These are phyloP conservation scores for Croton laevigatus DNA, from an alignment of 441 rosid genomes.

Conservation along the genomic window DNA sequence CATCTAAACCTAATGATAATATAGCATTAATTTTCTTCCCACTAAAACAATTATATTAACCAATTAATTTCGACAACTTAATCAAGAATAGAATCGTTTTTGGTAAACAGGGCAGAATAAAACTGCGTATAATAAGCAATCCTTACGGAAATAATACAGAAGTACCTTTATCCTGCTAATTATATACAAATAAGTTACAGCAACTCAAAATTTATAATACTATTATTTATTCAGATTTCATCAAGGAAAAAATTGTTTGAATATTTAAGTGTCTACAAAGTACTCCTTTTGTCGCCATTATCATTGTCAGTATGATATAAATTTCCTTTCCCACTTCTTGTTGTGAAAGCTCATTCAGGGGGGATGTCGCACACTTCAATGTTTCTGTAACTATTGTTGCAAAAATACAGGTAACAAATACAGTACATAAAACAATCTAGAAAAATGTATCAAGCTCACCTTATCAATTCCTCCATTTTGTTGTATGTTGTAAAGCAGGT, in stretches of 20 bases:
- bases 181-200: not conserved
- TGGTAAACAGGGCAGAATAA: no score
- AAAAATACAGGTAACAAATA: slow-evolving; percentile 18
- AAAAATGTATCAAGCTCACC: not conserved
- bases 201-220: not conserved
- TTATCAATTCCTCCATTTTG: not conserved
- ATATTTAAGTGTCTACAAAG: not conserved
- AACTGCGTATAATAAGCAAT: not conserved
- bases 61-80: slow-evolving; percentile 11
- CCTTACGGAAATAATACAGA: not conserved
- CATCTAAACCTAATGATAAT: slow-evolving; percentile 2
- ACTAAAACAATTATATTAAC: not conserved
- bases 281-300: slow-evolving; percentile 33
- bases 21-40: not conserved
- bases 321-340: slow-evolving; percentile 19
- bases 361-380: slow-evolving; percentile 9
- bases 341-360: not conserved
- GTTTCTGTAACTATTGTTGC: not conserved
- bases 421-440: slow-evolving; percentile 8
- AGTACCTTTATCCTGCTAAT: not conserved
- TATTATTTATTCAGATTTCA: slow-evolving; percentile 6
- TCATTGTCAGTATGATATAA: slow-evolving; percentile 23
- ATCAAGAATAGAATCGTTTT: not conserved
- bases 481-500: not conserved
- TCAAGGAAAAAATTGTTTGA: not conserved